Conservation (phyloP, 805 yeast species). For the Myxozyma melibiosi region DNA sequence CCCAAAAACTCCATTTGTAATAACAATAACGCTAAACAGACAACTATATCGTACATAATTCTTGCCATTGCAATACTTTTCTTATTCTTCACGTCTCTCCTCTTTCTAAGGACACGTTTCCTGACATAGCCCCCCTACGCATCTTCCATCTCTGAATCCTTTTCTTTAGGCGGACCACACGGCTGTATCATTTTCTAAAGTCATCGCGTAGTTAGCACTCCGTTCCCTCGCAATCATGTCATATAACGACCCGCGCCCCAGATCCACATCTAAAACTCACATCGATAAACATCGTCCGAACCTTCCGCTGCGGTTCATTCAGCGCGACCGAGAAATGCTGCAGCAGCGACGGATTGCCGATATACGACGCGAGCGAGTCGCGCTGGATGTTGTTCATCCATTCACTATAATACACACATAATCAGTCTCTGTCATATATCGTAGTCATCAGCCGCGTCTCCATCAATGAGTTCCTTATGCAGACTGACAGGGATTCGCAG, state of each 20-base stretch:
- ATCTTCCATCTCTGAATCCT: slow-evolving; percentile 4
- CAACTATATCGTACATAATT: too few species aligned
- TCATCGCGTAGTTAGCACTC: too few species aligned
- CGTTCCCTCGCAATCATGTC: not conserved
- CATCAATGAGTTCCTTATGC: too few species aligned
- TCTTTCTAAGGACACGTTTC: too few species aligned
- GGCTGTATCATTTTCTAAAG: slow-evolving; percentile 39
- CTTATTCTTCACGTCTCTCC: too few species aligned
- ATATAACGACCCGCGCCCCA: too few species aligned
- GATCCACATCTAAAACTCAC: slow-evolving; percentile 26
- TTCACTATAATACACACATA: slow-evolving; percentile 46
- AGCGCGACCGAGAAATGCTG: slow-evolving; percentile 57
- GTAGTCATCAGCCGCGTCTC: too few species aligned
- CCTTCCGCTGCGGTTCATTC: slow-evolving; percentile 47
- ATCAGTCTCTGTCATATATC: too few species aligned
- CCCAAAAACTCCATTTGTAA: too few species aligned
- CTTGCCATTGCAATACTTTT: too few species aligned
- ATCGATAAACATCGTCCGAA: slow-evolving; percentile 38
- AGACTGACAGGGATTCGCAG: not conserved
- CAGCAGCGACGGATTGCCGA: slow-evolving; percentile 59
- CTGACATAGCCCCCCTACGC: too few species aligned
- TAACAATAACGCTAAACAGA: too few species aligned
- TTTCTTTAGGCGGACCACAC: slow-evolving; percentile 36
- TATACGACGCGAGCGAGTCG: slow-evolving; percentile 64
- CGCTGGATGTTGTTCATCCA: slow-evolving; percentile 68